Base-by-base conservation (phyloP, 1,284 basidiomycete genomes). In the Tylopilus sp. region DNA sequence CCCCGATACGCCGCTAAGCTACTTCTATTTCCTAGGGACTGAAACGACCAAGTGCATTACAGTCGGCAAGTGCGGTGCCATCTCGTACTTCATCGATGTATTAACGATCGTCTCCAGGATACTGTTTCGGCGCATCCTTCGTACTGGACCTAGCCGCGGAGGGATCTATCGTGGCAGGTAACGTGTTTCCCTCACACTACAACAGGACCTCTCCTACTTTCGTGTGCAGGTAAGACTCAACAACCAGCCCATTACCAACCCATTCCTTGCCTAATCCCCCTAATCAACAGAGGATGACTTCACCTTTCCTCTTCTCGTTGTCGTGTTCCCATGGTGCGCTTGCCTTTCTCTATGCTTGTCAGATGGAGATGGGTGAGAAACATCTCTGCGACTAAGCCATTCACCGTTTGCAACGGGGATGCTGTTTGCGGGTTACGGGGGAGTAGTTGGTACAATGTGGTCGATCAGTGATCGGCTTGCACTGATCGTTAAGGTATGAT, bases 111-210 rank as follows among this genome's bases (percentile, higher is more conserved):
- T 35, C 7, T 11, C 15, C 41, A 81, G 81, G 81, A 7, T 82
- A 82, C 54, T 84, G 80, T 57, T 82, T 83, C 56, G 82, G 82
- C 1, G 82, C 72, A 13, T 74, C 79, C 0, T 82, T 76, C 52
- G 74, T 75, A 5, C 64, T 81, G 44, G 71, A 82, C 25, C 58
- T 77, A 2, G 72, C 74, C 3, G 72, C 74, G 1, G 70, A 72
- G 0, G 76, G 78, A 35, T 67, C 70, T 45, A 63, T 82, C 40
- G 70, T 73, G 0, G 80, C 80, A 41, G 73, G 79, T 79, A 56
- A 48, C 10, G 28, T 61, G 57, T 26, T 25, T 14, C 11, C 24
- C 9, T 15, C 3, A 14, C 4, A 36, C 13, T 3, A n/a, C 6
- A 15, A 43, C 54, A 84, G 81, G 72, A 25, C 82, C 81, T 0